Evolutionary conservation across 352 stramenopile genomes (phyloP).

Genomic region (Globisporangium spinosum): DNA sequence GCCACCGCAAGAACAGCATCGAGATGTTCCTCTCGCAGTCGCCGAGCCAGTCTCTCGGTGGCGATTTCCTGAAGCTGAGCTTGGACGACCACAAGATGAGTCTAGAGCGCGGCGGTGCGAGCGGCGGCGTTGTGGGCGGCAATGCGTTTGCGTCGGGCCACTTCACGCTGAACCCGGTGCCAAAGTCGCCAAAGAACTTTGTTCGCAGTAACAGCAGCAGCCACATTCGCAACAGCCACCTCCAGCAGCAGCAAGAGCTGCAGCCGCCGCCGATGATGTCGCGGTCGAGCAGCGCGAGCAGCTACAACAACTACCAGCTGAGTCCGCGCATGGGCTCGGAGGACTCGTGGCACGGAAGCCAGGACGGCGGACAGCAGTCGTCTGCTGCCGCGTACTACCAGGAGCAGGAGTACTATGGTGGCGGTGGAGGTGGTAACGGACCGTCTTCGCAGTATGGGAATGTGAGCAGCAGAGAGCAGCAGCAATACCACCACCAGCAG

Average conservation of each 20-base stretch:
- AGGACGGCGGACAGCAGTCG: constrained; percentile 30
- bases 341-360: constrained; percentile 49
- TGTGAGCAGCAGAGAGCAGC: constrained; percentile 10
- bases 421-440: not conserved
- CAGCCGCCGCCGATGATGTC: constrained; percentile 37
- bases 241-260: constrained; percentile 22
- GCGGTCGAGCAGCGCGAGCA: constrained; percentile 32
- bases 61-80: constrained; percentile 70
- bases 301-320: constrained; percentile 37
- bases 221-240: constrained; percentile 13
- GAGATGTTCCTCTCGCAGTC: constrained; percentile 88
- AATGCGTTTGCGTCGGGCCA: constrained; percentile 39
- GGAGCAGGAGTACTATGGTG: constrained; percentile 43
- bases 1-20: constrained; percentile 80
- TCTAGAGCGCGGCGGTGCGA: constrained; percentile 19
- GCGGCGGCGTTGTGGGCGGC: constrained; percentile 16
- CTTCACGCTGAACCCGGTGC: constrained; percentile 49
- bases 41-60: constrained; percentile 69
- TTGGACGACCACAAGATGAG: constrained; percentile 63
- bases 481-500: constrained; percentile 24
- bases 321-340: constrained; percentile 45
- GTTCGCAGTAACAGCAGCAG: constrained; percentile 15
- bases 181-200: constrained; percentile 43
- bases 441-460: constrained; percentile 9
- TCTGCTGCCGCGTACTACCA: constrained; percentile 34